Base-by-base conservation (phyloP, 768 basidiomycete genomes). In the Suillus variegatus region DNA sequence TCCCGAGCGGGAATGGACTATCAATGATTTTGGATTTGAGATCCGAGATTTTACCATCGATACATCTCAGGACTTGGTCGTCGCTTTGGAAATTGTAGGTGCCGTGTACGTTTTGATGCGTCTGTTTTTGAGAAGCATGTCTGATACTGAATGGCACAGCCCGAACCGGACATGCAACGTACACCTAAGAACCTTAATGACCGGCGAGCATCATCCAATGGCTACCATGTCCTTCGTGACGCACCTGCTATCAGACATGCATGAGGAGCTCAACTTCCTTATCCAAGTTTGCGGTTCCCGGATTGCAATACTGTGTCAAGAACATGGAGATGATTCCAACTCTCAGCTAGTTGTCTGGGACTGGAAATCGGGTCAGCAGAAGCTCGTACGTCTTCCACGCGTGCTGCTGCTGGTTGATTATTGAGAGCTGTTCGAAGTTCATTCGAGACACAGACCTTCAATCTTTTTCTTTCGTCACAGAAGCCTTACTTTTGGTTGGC, bases 1-100 rank as follows among this genome's bases (percentile, higher is more conserved):
- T 13, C 61, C 66, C 16, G 67, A 70, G 41, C 67, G 63, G 43
- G 60, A 69, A 35, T 80, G 80, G 79, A 60, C 62, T 44, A 55
- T 71, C 35, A 32, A 69, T 18, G 65, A 67, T 8, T 65, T 76
- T 38, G 73, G 74, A 6, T 69, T 78, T 41, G 49, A 35, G n/a
- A 63, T 78, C 51, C 70, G 70, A n/a, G 79, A 81, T 61, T 81
- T 81, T 46, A 72, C 76, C 12, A 65, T 79, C 9, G 79, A 81
- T 66, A 70, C 66, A 28, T 78, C 77, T 6, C 76, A 80, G 68
- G 68, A 81, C 66, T 72, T 81, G 44, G 49, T 81, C 10, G 72
- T 76, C 25, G 65, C 72, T 6, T 64, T 81, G n/a, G 74, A 77
- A 56, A 22, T 60, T n/a, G 12, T 13, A 4, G 76, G 68, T 5